These are phyloP conservation scores for Gigaspora rosea DNA, from an alignment of 192 early-diverging fungal species.

Conservation along the genomic window DNA sequence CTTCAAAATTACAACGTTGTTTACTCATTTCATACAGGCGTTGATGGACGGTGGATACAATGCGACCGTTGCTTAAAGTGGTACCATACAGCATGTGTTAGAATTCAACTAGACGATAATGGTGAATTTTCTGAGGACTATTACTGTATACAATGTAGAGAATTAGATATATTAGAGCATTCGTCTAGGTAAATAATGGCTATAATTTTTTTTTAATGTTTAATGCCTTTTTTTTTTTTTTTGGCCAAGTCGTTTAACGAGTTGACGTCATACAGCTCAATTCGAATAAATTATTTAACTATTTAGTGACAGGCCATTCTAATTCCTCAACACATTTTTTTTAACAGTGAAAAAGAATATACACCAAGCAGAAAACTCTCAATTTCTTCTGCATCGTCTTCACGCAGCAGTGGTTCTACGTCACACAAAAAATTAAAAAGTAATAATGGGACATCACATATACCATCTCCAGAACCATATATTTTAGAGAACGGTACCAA, in stretches of 20 bases:
- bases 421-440: conserved; percentile 1
- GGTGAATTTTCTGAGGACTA: conserved; percentile 5
- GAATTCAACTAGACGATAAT: neutral
- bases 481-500: neutral
- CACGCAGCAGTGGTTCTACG: neutral
- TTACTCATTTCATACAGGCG: neutral
- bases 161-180: neutral
- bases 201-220: neutral
- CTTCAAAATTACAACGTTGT: neutral
- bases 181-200: neutral
- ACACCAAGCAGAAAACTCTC: neutral
- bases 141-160: conserved; percentile 6
- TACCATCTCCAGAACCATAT: neutral
- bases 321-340: neutral
- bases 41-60: neutral
- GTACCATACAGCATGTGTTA: conserved; percentile 14
- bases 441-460: neutral
- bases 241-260: too few species aligned
- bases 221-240: neutral
- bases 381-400: neutral
- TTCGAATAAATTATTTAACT: too few species aligned
- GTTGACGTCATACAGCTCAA: too few species aligned
- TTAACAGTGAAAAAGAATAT: conserved; percentile 10
- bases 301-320: too few species aligned
- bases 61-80: neutral